phyloP scores from a whole-genome alignment of 495 filamentous ascomycete species.

The Rusavskia elegans region DNA sequence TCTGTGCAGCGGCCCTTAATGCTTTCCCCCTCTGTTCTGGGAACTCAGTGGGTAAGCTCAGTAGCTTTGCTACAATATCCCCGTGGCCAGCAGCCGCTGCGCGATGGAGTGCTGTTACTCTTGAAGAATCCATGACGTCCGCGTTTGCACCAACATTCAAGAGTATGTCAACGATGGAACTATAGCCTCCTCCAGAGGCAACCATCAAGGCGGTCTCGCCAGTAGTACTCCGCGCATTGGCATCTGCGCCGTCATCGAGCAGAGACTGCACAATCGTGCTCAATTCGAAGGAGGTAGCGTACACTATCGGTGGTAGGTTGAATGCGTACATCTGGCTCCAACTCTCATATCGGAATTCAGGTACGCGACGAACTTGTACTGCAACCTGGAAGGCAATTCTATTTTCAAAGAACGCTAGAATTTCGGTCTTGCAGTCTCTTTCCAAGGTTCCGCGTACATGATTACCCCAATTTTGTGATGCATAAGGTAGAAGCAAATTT shows the following conservation, averaged over 20 bases:
- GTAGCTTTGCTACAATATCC: background rate
- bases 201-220: background rate
- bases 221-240: background rate
- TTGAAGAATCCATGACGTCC: background rate
- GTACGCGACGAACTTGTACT: no score
- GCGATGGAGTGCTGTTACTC: background rate
- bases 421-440: background rate
- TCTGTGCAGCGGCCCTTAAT: no score
- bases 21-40: no score
- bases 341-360: background rate
- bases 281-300: background rate
- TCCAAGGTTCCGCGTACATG: slow-evolving; percentile 16
- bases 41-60: no score
- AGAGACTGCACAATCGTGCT: slow-evolving; percentile 4
- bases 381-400: no score
- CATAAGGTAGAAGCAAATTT: slow-evolving; percentile 27
- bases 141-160: background rate
- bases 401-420: background rate
- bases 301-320: no score
- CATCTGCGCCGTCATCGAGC: slow-evolving; percentile 6
- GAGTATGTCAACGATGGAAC: background rate
- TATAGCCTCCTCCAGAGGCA: background rate
- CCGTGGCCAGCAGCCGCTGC: background rate
- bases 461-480: slow-evolving; percentile 25
- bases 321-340: no score